phyloP scores from a whole-genome alignment of 2,329 filamentous ascomycete genomes.

The Botrytis galanthina region DNA sequence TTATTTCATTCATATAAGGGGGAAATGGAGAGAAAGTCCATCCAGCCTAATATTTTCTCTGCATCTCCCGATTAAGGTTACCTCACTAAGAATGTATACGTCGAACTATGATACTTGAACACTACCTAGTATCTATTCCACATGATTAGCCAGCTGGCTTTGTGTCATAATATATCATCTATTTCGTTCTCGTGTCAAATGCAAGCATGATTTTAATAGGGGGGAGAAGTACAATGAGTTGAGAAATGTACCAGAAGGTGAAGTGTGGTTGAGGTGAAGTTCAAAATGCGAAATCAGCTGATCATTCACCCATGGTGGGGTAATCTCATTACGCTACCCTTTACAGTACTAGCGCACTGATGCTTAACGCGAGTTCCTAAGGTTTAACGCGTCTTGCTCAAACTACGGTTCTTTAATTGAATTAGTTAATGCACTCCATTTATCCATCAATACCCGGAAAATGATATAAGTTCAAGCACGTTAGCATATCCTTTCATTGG shows the following conservation, averaged over 20 bases:
- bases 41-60: not conserved
- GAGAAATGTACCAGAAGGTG: not conserved
- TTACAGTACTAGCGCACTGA: not conserved
- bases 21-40: not conserved
- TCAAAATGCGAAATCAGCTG: slow-evolving; percentile 11
- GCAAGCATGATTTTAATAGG: not conserved
- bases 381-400: slow-evolving; percentile 8
- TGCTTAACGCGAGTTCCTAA: not conserved
- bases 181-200: not conserved
- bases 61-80: not conserved
- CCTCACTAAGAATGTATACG: not conserved
- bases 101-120: not conserved
- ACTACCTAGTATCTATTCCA: not conserved
- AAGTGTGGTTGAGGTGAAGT: slow-evolving; percentile 1
- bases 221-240: not conserved
- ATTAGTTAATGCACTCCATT: not conserved
- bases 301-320: not conserved
- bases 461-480: not conserved
- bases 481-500: not conserved
- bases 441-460: not conserved
- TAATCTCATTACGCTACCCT: not conserved
- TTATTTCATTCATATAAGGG: not conserved
- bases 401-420: not conserved
- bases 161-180: not conserved
- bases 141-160: not conserved